Evolutionary conservation across 73 alveolate species (phyloP).

Genomic region (Symbiodinium natans): DNA sequence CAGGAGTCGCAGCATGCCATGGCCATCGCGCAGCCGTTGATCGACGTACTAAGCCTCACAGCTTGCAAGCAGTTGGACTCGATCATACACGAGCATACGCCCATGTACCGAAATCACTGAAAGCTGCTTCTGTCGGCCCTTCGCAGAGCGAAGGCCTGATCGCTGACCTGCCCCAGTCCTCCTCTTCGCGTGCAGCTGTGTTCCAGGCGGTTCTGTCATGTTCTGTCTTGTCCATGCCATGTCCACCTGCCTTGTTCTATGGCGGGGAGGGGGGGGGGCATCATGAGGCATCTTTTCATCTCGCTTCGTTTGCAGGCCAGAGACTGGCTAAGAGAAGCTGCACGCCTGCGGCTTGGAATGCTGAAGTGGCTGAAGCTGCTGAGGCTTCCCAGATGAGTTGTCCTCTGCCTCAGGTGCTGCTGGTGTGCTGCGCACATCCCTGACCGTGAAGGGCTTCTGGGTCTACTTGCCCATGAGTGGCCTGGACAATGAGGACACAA

Average conservation of each 20-base stretch:
- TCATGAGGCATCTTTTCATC: too few relatives aligned
- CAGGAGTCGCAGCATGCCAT: constrained; percentile 51
- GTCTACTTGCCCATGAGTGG: constrained; percentile 43
- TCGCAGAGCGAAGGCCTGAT: too few relatives aligned
- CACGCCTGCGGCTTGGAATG: constrained; percentile 13
- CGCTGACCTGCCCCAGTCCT: neutral
- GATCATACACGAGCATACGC: neutral
- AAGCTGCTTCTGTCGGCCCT: too few relatives aligned
- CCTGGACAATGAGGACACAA: neutral
- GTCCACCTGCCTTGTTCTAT: too few relatives aligned
- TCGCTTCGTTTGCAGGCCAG: constrained; percentile 84
- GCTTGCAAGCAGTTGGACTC: neutral
- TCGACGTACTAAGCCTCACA: constrained; percentile 13
- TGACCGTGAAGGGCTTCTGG: constrained; percentile 51
- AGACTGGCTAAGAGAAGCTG: constrained; percentile 64
- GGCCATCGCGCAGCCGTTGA: constrained; percentile 89
- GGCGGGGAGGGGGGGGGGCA: too few relatives aligned
- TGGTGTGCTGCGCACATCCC: neutral
- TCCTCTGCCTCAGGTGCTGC: neutral
- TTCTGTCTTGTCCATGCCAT: too few relatives aligned
- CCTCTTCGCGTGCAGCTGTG: neutral
- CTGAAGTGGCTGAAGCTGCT: too few relatives aligned
- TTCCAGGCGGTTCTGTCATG: neutral
- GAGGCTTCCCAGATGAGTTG: too few relatives aligned
- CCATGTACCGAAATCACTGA: neutral